Evolutionary conservation across 192 early-diverging fungal genomes (phyloP).

Genomic region (Jimgerdemannia flammicorona): DNA sequence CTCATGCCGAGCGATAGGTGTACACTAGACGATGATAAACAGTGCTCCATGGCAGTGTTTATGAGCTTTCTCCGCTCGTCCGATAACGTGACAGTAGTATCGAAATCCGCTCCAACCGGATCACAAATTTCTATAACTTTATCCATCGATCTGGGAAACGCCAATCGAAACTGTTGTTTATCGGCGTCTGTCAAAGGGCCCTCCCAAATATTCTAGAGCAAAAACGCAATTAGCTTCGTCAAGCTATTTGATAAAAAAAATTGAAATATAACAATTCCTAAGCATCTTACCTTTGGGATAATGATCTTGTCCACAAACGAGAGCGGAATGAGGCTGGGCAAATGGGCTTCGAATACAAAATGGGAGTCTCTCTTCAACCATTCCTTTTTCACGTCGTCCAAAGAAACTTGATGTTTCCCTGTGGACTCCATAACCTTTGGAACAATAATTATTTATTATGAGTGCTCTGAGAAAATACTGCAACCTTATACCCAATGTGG

Average conservation of each 20-base stretch:
- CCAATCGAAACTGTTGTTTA: not conserved
- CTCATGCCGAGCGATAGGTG: not conserved
- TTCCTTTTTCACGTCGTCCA: not conserved
- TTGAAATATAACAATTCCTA: not conserved
- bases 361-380: not conserved
- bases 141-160: not conserved
- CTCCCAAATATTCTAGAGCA: not conserved
- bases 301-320: not conserved
- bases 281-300: not conserved
- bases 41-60: not conserved
- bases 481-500: not conserved
- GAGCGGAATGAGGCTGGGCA: not conserved
- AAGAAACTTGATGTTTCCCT: not conserved
- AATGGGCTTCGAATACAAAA: not conserved
- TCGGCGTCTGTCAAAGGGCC: not conserved
- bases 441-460: not conserved
- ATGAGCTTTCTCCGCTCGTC: not conserved
- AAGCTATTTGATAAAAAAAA: not conserved
- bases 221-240: not conserved
- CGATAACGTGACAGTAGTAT: not conserved
- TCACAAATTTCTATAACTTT: not conserved
- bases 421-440: not conserved
- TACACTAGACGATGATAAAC: not conserved
- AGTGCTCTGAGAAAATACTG: not conserved
- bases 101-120: not conserved